Base-by-base conservation (phyloP, 208 protist species). In the Leptomonas seymouri region DNA sequence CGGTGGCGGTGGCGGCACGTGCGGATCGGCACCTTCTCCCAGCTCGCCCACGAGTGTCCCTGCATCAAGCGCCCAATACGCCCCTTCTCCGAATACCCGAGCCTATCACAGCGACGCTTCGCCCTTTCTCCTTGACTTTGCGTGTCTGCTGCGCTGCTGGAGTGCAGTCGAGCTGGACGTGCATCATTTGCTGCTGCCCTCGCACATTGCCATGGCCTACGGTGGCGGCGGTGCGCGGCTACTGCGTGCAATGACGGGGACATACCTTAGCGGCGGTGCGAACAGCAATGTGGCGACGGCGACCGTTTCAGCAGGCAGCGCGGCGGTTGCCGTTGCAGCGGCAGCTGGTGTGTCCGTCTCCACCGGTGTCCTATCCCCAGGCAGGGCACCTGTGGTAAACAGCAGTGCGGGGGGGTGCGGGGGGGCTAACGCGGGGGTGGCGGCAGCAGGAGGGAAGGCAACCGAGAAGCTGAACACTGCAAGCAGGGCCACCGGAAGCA, bases 41-140 rank as follows among this genome's bases (percentile, higher is more conserved):
- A 9, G 7, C 34, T 39, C 34, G 34, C 34, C 34, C 7, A 39
- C 34, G 7, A 39, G 28, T 44, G 31, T 6, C 45, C 30, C n/a
- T 23, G 34, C 6, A 28, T 1, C 41, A 0, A 36, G 4, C 41
- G 16, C 25, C 18, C 41, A 14, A 34, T 16, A 21, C 30, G 39
- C 42, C 18, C 6, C 57, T 7, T 6, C 41, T 36, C 11, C 25
- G n/a, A 15, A 39, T 36, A n/a, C 14, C 3, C 50, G 36, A 3
- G 3, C 25, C 2, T 21, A 25, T n/a, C 62, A n/a, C 27, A 41
- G 21, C 23, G 55, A 53, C 14, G 42, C 21, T 5, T 68, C 51
- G 12, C 72, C 72, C 1, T 78, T 78, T 21, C 58, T 78, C 23
- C 36, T 61, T 1, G 72, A 78, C 46, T 71, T 78, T 28, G 72